Evolutionary conservation across 208 protist species (phyloP), one percentile per base, ranked within the genome.

Genomic region (Acanthamoeba castellanii): DNA sequence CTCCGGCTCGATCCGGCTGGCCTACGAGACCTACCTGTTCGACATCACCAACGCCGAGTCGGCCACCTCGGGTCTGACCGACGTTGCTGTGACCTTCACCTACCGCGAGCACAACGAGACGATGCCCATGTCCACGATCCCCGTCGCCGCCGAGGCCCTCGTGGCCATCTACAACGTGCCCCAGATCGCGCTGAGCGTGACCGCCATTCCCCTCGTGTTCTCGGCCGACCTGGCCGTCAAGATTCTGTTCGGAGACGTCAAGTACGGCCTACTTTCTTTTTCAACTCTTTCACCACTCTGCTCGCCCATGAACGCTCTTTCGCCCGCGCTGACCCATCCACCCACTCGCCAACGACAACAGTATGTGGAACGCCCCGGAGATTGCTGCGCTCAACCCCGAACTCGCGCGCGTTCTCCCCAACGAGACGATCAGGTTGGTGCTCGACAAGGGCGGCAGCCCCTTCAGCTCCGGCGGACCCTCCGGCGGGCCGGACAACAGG

Each of bases 111-210:
- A 25, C 72, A 81, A 81, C 32, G 32, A 22, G 0, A 81, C 18
- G 18, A 47, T 45, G 18, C 7, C 61, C 27, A 81, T 50, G 25
- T 34, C 20, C 72, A 34, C 37, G 34, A 45, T 81, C 32, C 72
- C 72, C 37, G 32, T 81, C 37, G 72, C 72, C 37, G 72, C 32
- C 6, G 72, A 81, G 25, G 9, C 72, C 72, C 72, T 81, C 30
- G 72, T 81, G 72, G 72, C 72, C 37, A 30, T 47, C 72, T 81
- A 81, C 72, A 81, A 81, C 72, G 72, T 81, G 34, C 72, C 72
- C 25, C 34, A 81, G 72, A 11, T 81, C 13, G 14, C 32, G 30
- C 16, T 37, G 6, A 27, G 34, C 30, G 30, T 25, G 34, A 81
- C 72, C 6, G 11, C 27, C 72, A 25, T 47, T 13, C 9, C 32